Evolutionary conservation across 305 asterid species (phyloP).

Genomic region (Petunia hybrid): DNA sequence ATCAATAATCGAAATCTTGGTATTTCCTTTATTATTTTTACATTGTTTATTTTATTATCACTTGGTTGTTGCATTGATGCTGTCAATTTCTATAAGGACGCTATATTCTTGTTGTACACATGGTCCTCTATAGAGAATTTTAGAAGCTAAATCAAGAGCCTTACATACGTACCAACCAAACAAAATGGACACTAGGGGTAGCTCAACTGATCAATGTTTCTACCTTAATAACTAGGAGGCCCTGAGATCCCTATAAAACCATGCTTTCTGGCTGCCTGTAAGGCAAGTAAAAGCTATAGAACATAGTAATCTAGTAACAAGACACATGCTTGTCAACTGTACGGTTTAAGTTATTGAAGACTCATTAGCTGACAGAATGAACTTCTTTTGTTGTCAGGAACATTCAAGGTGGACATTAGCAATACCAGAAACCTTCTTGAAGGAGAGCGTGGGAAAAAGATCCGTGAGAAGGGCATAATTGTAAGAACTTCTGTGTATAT

Average conservation of each 20-base stretch:
- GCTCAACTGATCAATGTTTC: too few species aligned
- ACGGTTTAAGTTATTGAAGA: background rate
- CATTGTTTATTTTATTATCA: background rate
- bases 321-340: conserved; percentile 13
- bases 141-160: background rate
- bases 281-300: too few species aligned
- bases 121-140: background rate
- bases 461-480: conserved; percentile 67
- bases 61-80: background rate
- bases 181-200: too few species aligned
- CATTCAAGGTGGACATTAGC: conserved; percentile 88
- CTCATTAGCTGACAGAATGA: conserved; percentile 25
- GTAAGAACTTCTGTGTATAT: conserved; percentile 48
- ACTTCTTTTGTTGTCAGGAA: conserved; percentile 57
- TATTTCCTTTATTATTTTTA: background rate
- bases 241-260: too few species aligned
- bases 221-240: too few species aligned
- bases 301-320: too few species aligned
- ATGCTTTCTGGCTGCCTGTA: too few species aligned
- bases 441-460: conserved; percentile 83
- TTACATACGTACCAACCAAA: too few species aligned
- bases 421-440: conserved; percentile 85
- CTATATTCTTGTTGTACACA: background rate
- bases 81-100: conserved; percentile 14
- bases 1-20: conserved; percentile 38